Evolutionary conservation across 1,139 yeast genomes (phyloP).

Genomic region (Taphrina pruni): DNA sequence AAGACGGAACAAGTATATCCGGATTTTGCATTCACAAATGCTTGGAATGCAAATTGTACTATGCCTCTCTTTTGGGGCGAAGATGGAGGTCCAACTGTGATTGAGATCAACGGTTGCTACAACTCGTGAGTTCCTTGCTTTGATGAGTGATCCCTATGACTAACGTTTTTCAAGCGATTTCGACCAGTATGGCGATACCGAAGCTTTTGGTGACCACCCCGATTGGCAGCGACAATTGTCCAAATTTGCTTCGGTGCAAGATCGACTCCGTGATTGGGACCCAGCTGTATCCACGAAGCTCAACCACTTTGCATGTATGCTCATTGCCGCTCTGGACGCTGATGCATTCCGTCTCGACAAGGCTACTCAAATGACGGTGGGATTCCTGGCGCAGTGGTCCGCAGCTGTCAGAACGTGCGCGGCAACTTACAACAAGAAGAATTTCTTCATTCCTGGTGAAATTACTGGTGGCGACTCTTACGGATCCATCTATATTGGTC

Average conservation of each 20-base stretch:
- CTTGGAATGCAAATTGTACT: slow-evolving; percentile 37
- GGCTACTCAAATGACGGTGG: slow-evolving; percentile 44
- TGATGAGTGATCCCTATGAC: neutral
- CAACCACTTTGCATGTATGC: slow-evolving; percentile 41
- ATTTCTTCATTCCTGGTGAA: slow-evolving; percentile 44
- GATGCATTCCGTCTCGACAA: slow-evolving; percentile 45
- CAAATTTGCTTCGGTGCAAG: slow-evolving; percentile 44
- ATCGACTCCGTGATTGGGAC: slow-evolving; percentile 44
- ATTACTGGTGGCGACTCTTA: slow-evolving; percentile 42
- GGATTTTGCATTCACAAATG: slow-evolving; percentile 41
- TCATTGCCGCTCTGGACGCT: slow-evolving; percentile 41
- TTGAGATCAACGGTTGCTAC: slow-evolving; percentile 41
- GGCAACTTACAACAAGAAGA: slow-evolving; percentile 34
- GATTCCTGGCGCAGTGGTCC: slow-evolving; percentile 42
- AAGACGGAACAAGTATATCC: slow-evolving; percentile 36
- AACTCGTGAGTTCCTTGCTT: slow-evolving; percentile 21
- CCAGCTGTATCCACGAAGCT: slow-evolving; percentile 40
- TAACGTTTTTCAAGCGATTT: slow-evolving; percentile 25
- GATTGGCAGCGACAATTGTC: slow-evolving; percentile 44
- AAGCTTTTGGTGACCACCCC: slow-evolving; percentile 43
- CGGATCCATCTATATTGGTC: slow-evolving; percentile 42
- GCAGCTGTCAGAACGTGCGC: slow-evolving; percentile 41
- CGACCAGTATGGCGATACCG: slow-evolving; percentile 44
- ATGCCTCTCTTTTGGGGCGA: slow-evolving; percentile 43
- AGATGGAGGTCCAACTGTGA: slow-evolving; percentile 41